Base-by-base conservation (phyloP, 1,284 basidiomycete genomes). In the Pascua sp. region DNA sequence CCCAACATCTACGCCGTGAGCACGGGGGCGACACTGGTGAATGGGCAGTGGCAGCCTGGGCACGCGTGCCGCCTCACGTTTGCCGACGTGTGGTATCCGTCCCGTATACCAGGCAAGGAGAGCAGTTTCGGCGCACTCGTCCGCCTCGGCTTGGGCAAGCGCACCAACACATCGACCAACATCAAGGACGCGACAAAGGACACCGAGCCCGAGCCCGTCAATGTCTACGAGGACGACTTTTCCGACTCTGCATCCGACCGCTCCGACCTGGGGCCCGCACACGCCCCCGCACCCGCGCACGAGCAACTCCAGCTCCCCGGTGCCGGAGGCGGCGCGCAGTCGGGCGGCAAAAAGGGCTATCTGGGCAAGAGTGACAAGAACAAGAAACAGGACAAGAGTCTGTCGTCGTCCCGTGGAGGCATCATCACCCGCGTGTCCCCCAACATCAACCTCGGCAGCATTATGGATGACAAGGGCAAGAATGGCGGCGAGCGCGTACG, bases 401-500 rank as follows among this genome's bases (percentile, higher is more conserved):
- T 62, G 11, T 55, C 52, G 17, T 43, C 49, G 8, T 38, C 44
- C 4, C 57, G 60, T 7, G 60, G 60, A 11, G 60, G 60, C 17
- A 59, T 62, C 49, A 59, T 62, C 51, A 62, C 60, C 7, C 60
- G 60, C 44, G 60, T 62, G 16, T 59, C 57, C 52, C 60, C 60
- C 16, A 59, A 62, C 42, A 40, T 59, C 39, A 89, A 89, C 48
- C 78, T 92, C 59, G 83, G 81, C 40, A 89, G 86, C 76, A 80
- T 81, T 15, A 80, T 95, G 45, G 69, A 73, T 11, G 74, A 77
- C 41, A 84, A 86, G 63, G 83, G 85, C 10, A 91, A 88, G 72
- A 84, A 86, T 57, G 70, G 68, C 11, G 89, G 89, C n/a, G 90
- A 93, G 56, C 65, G 64, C 49, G 81, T 81, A 3, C 86, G 86